Percentiles rank a stretch among this genome's conserved stretches.
These are phyloP conservation scores for Suhomyces sp. DNA, from an alignment of 805 yeast genomes.

Conservation along the genomic window DNA sequence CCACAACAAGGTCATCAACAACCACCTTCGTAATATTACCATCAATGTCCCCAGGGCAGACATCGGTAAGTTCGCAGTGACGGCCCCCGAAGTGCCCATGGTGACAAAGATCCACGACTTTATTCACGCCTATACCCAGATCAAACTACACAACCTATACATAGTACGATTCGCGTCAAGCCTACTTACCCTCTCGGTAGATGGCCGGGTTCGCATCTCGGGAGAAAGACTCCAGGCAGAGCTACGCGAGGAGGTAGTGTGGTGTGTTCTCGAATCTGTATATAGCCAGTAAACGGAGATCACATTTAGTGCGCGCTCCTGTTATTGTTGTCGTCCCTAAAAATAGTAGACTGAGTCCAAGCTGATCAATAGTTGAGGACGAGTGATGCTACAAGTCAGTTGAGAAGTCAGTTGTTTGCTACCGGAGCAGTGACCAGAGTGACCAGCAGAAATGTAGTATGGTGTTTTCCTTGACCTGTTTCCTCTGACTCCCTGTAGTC, in stretches of 20 bases:
- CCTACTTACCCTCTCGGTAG: conserved; percentile 17
- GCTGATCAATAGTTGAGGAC: not conserved
- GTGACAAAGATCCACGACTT: conserved; percentile 17
- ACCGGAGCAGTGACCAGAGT: not conserved
- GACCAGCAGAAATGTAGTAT: not conserved
- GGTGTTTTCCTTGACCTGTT: too few relatives aligned
- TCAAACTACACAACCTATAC: conserved; percentile 19
- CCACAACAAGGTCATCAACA: conserved; percentile 9
- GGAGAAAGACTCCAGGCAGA: conserved; percentile 4
- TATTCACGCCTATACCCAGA: conserved; percentile 16
- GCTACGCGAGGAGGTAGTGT: conserved; percentile 10
- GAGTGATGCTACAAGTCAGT: not conserved
- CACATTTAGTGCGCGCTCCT: not conserved
- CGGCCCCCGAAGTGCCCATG: conserved; percentile 1
- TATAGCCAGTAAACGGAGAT: not conserved
- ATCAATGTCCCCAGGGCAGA: conserved; percentile 22
- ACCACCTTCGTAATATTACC: conserved; percentile 18
- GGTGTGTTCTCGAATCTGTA: conserved; percentile 9
- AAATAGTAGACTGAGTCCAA: not conserved
- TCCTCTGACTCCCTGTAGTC: not conserved
- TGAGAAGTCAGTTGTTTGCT: not conserved
- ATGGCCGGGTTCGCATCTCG: conserved; percentile 21
- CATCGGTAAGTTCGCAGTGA: conserved; percentile 4
- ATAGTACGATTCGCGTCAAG: conserved; percentile 17
- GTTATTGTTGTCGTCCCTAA: not conserved